Base-by-base conservation (phyloP, 371 early-diverging fungal genomes). In the Amoeboaphelidium occidentale region DNA sequence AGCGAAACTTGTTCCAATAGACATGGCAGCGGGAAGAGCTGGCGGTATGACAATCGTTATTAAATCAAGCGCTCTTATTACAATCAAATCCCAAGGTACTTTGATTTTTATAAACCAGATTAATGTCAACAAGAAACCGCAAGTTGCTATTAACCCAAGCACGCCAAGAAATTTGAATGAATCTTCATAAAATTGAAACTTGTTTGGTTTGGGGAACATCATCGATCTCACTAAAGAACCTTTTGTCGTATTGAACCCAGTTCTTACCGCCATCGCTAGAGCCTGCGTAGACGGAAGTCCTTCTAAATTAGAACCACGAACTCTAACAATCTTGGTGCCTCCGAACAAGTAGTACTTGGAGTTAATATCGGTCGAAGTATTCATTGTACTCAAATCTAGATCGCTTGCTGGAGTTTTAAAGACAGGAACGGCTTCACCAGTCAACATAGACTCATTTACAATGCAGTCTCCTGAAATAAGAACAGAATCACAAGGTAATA, bases 381-480 rank as follows among this genome's bases (percentile, higher is more conserved):
- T 84, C 63, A 85, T 58, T 22, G 69, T 69, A 26, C 66, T 66
- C 43, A 90, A 56, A 17, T 76, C 74, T 25, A 58, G 60, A 25
- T 83, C 79, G 0, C 74, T 72, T 20, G 78, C 65, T 0, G 85
- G 78, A 1, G 64, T 65, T 59, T 90, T 92, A 12, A 83, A 81
- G 23, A 85, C 74, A 0, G 84, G 84, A 1, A 81, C 62, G 55
- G 70, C 67, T 58, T 88, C 91, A 46, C 99, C 99, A 2, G 99
- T 99, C 23, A 99, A 73, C 92, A 97, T 94, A 53, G 81, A 79
- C 63, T 99, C 99, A 63, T 97, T 94, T 44, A 93, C 78, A 51
- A 98, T 89, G 56, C 92, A 92, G 56, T 90, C 92, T 17, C 98
- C 98, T 22, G 79, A 70, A n/a, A 97, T 63, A 22, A 99, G 68